Base-by-base conservation (phyloP, 148 eudicot genomes). In the Silene latifolia region DNA sequence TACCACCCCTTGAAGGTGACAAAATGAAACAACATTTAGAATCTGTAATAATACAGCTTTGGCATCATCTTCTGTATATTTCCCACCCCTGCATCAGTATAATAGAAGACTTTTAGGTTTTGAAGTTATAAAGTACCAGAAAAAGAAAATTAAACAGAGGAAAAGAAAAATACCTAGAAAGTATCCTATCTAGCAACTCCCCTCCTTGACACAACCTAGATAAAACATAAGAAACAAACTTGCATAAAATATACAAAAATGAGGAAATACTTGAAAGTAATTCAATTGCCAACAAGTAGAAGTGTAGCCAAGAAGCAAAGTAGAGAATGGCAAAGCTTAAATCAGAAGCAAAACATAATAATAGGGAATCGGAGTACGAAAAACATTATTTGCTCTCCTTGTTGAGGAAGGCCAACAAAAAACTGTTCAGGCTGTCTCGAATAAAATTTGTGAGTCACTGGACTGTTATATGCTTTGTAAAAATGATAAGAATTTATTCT, bases 131-230 rank as follows among this genome's bases (percentile, higher is more conserved):
- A 44, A 35, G 46, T 15, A 47, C 63, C 48, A 78, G 46, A 58
- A 59, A 56, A 9, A 20, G 46, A 56, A 46, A 8, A 48, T 70
- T 19, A 42, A 14, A 57, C 51, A 60, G 15, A n/a, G 4, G 51
- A 19, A 46, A 51, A 51, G 27, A 76, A 58, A 69, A 24, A 70
- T 82, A 95, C 99, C 98, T 92, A 62, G 98, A 88, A 70, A 96
- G 87, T 75, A 96, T 96, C 80, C 90, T 89, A 80, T 96, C 99
- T 73, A 96, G 72, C 75, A 96, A 88, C 83, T 96, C 98, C 59
- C 99, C 99, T 74, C 99, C 99, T 90, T 90, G 90, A 83, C 99
- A 96, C 87, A 96, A 85, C 89, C 99, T 96, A 79, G 73, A 77
- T 77, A 66, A 73, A 32, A 29, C 61, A 69, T 4, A 21, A 42